Conservation (phyloP, 371 early-diverging fungal species). For the Dichotomocladium elegans region DNA sequence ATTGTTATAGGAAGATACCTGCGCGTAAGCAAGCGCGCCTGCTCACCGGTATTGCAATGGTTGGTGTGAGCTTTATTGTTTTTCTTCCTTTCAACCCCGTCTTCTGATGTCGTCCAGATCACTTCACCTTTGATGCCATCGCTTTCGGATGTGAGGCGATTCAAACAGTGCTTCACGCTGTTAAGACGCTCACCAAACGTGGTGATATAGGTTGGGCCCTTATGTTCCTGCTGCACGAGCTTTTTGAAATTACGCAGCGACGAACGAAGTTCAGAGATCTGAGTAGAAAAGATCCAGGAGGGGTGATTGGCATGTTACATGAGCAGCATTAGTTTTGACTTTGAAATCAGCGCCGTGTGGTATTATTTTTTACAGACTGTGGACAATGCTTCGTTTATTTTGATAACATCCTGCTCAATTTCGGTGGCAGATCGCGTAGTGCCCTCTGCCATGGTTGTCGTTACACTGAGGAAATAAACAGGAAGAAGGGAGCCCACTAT, state of each 20-base stretch:
- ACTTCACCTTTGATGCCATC: conserved; percentile 31
- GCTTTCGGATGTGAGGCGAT: conserved; percentile 19
- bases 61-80: too few relatives aligned
- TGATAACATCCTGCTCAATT: conserved; percentile 10
- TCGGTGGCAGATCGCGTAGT: conserved; percentile 5
- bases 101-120: background rate
- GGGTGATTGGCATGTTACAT: too few relatives aligned
- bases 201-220: conserved; percentile 24
- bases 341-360: background rate
- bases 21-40: conserved; percentile 24
- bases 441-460: conserved; percentile 4
- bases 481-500: background rate
- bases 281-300: conserved; percentile 6
- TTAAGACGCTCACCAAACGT: conserved; percentile 26
- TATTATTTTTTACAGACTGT: background rate
- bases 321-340: too few relatives aligned
- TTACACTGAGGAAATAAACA: background rate
- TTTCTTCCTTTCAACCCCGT: background rate
- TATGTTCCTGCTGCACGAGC: conserved; percentile 29
- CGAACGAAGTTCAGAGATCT: conserved; percentile 38
- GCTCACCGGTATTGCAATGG: too few relatives aligned
- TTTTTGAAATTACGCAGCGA: conserved; percentile 23
- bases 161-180: conserved; percentile 18
- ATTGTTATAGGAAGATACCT: conserved; percentile 12
- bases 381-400: conserved; percentile 2